Evolutionary conservation across 2,329 filamentous ascomycete species (phyloP), one percentile per base, ranked within the genome.

Genomic region (Fusarium zealandicum): DNA sequence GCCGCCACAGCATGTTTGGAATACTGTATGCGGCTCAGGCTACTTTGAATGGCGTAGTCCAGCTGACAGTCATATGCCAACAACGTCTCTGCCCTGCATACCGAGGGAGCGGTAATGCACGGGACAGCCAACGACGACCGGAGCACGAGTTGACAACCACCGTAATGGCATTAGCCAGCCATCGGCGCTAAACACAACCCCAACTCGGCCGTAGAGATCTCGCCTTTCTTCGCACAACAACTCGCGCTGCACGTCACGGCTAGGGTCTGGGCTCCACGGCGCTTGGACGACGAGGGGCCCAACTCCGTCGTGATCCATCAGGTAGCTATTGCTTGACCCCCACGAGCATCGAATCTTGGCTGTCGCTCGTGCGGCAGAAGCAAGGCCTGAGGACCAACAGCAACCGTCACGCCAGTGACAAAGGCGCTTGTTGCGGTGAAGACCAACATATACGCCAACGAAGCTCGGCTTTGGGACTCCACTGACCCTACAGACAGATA

Each of bases 361-460:
- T 14, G 22, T 32, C 43, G 40, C 18, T 17, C 41, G 32, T 20
- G 45, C 36, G 36, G 39, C n/a, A 41, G 25, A 51, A 31, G 27
- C 18, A 31, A 35, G 44, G 44, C 30, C 17, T 20, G 27, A 37
- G 27, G 9, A 39, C 47, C 25, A 43, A 38, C 36, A 38, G 36
- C 41, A 31, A 20, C 49, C 28, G 55, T 56, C 54, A 61, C 42
- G 45, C 41, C 49, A 62, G 54, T 59, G 41, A 43, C 41, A 40
- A 45, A 51, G 45, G 46, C 56, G 39, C 58, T 56, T 51, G 17
- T 59, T 62, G 54, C 42, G 59, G 59, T 62, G 58, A 62, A 58
- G 41, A 53, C 13, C 7, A 27, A 16, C 22, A 40, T 16, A 49
- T 54, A 36, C 48, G 44, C 49, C 57, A 58, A 47, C 36, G 50